phyloP scores from a whole-genome alignment of 805 yeast species.

The Candida silvatica region DNA sequence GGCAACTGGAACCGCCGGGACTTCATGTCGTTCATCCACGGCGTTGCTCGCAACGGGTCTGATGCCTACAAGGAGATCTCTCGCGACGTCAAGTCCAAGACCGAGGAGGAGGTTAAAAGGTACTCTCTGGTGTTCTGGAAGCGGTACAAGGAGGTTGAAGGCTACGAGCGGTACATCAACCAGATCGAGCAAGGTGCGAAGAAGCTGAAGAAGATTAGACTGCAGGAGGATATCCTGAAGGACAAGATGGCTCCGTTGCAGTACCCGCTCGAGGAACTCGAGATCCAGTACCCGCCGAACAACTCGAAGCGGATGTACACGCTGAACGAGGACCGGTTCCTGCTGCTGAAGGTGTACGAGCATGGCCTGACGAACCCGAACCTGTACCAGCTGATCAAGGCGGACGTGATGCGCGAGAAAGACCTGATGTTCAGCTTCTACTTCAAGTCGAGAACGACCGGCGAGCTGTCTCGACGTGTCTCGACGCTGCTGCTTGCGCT shows the following conservation, averaged over 20 bases:
- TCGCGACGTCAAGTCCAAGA: slow-evolving; percentile 45
- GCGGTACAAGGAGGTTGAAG: slow-evolving; percentile 51
- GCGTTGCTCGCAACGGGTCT: slow-evolving; percentile 61
- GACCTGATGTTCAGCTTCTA: slow-evolving; percentile 69
- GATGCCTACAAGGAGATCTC: slow-evolving; percentile 41
- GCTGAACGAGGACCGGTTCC: slow-evolving; percentile 60
- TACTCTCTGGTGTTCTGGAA: slow-evolving; percentile 62
- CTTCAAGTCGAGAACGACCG: slow-evolving; percentile 60
- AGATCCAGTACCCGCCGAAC: slow-evolving; percentile 72
- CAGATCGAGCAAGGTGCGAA: slow-evolving; percentile 70
- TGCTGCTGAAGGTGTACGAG: slow-evolving; percentile 51
- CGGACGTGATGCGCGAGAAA: slow-evolving; percentile 51
- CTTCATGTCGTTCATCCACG: slow-evolving; percentile 62
- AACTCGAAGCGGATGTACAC: slow-evolving; percentile 70
- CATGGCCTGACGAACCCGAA: slow-evolving; percentile 55
- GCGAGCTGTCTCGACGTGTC: slow-evolving; percentile 62
- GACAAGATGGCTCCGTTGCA: slow-evolving; percentile 42
- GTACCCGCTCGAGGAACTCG: slow-evolving; percentile 56
- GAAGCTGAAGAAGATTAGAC: slow-evolving; percentile 44
- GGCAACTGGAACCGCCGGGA: slow-evolving; percentile 69
- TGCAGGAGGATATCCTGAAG: slow-evolving; percentile 48
- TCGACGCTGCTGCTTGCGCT: slow-evolving; percentile 60
- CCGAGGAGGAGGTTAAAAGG: slow-evolving; percentile 46
- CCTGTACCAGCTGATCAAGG: slow-evolving; percentile 55
- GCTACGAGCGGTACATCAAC: slow-evolving; percentile 60